A percentile compares a stretch with the other conserved stretches of the same genome.
phyloP scores from a whole-genome alignment of 2,329 filamentous ascomycete species.

The Aspergillus udagawae region DNA sequence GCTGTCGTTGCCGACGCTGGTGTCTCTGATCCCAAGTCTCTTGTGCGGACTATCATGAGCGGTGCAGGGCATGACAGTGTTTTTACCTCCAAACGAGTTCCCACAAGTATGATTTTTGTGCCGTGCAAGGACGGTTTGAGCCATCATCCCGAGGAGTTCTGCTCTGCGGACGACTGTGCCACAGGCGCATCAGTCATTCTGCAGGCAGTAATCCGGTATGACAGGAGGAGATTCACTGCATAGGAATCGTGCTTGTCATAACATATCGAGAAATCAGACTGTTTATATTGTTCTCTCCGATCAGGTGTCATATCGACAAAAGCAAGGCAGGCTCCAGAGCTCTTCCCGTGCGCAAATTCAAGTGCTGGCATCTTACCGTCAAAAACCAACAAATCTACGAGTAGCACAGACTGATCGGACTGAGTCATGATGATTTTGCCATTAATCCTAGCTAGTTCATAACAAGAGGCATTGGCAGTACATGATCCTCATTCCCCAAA shows the following conservation, averaged over 20 bases:
- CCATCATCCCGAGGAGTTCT: constrained; percentile 62
- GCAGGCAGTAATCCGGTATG: constrained; percentile 33
- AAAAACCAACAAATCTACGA: background rate
- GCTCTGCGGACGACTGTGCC: constrained; percentile 56
- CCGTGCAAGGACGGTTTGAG: constrained; percentile 61
- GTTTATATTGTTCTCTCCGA: background rate
- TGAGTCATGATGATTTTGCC: constrained; percentile 27
- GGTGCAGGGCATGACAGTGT: constrained; percentile 66
- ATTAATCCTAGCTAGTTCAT: constrained; percentile 30
- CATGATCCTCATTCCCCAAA: constrained; percentile 21
- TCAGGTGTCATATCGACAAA: background rate
- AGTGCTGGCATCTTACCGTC: background rate
- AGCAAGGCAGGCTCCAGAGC: background rate
- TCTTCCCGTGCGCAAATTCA: background rate
- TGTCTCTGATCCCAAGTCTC: constrained; percentile 34
- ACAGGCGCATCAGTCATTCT: constrained; percentile 47
- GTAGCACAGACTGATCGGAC: background rate
- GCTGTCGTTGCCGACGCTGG: constrained; percentile 53
- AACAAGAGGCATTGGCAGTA: constrained; percentile 21
- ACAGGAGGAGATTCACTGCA: constrained; percentile 38
- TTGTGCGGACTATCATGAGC: constrained; percentile 53
- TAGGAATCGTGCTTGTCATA: background rate
- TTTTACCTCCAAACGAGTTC: constrained; percentile 55
- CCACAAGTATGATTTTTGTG: constrained; percentile 65
- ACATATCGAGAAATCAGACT: background rate